Conservation (phyloP, 2,329 filamentous ascomycete species). For the Aureobasidium leucospermi region DNA sequence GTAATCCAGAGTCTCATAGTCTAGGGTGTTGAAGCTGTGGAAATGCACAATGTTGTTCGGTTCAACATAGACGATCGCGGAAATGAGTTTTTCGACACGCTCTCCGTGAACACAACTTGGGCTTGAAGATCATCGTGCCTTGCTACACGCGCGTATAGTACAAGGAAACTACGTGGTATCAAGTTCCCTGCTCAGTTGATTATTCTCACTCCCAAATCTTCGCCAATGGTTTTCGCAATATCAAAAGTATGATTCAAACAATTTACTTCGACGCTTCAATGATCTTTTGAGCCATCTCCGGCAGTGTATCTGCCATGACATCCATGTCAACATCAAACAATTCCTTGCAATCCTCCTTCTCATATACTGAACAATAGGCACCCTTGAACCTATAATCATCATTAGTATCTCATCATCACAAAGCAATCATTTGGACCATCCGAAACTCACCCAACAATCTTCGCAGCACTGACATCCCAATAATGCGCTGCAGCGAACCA, state of each 20-base stretch:
- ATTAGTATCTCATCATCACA: not conserved
- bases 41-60: too few species aligned
- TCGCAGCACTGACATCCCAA: constrained; percentile 52
- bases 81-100: too few species aligned
- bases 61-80: too few species aligned
- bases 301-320: constrained; percentile 40
- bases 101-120: too few species aligned
- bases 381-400: constrained; percentile 34
- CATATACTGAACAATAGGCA: constrained; percentile 48
- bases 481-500: constrained; percentile 56
- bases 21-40: not conserved
- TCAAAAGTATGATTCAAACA: not conserved
- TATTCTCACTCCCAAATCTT: too few species aligned
- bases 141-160: too few species aligned
- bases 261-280: constrained; percentile 14
- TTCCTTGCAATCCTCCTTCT: constrained; percentile 44
- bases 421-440: not conserved
- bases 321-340: constrained; percentile 46
- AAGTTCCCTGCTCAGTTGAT: too few species aligned
- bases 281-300: constrained; percentile 41
- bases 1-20: too few species aligned
- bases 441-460: constrained; percentile 18
- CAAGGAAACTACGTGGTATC: too few species aligned
- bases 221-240: too few species aligned
- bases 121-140: too few species aligned